Conservation (phyloP, 805 yeast species). For the Zygosaccharomyces bailii region DNA sequence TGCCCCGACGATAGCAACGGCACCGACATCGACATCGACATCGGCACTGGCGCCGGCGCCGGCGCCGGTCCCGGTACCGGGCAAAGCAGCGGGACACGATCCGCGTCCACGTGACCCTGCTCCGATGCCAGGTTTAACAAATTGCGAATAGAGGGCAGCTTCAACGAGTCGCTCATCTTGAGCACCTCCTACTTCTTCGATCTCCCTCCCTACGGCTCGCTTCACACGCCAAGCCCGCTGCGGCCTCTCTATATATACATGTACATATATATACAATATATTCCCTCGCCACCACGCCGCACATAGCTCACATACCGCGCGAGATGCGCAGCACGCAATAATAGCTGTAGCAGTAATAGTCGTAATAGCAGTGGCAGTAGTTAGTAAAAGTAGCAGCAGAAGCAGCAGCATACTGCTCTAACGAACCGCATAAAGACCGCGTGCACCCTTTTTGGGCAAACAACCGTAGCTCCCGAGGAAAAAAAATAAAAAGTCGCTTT, state of each 20-base stretch:
- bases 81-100: not conserved
- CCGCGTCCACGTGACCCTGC: not conserved
- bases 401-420: too few relatives aligned
- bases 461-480: too few relatives aligned
- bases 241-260: not conserved
- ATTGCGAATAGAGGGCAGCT: slow-evolving; percentile 18
- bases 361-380: too few relatives aligned
- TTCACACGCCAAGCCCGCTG: too few relatives aligned
- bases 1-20: too few relatives aligned
- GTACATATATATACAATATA: not conserved
- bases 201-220: too few relatives aligned
- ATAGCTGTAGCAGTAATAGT: too few relatives aligned
- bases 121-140: slow-evolving; percentile 11
- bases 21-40: not conserved
- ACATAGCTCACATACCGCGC: not conserved
- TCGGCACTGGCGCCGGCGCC: not conserved
- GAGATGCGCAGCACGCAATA: not conserved
- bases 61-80: not conserved
- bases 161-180: slow-evolving; percentile 8
- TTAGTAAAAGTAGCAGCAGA: too few relatives aligned
- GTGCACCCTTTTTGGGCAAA: too few relatives aligned
- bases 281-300: not conserved
- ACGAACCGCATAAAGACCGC: too few relatives aligned
- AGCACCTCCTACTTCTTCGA: not conserved
- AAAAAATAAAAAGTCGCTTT: not conserved